phyloP scores from a whole-genome alignment of 106 monocot genomes.

The Hemerocallis citrina region DNA sequence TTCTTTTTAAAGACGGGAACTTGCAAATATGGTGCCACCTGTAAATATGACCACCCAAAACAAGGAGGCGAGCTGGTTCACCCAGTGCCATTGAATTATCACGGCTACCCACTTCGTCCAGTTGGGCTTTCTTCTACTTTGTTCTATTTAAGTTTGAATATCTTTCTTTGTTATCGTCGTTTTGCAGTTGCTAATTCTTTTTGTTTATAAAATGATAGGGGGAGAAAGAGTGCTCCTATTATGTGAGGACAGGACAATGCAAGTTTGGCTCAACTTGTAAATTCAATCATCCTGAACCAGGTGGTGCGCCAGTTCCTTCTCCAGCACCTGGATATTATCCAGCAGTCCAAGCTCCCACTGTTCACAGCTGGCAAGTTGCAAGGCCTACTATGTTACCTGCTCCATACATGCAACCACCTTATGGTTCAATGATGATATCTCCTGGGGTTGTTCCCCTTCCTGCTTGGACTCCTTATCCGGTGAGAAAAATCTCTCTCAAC shows the following conservation, averaged over 20 bases:
- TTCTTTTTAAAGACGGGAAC: conserved; percentile 80
- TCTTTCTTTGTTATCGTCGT: not conserved
- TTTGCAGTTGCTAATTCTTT: conserved; percentile 1
- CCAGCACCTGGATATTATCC: conserved; percentile 55
- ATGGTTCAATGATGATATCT: conserved; percentile 63
- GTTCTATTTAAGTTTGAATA: not conserved
- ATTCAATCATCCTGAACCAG: conserved; percentile 74
- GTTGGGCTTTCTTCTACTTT: conserved; percentile 30
- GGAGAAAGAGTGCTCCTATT: conserved; percentile 80
- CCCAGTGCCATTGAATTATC: conserved; percentile 37
- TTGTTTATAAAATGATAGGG: conserved; percentile 40
- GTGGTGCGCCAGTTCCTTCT: conserved; percentile 27
- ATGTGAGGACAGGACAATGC: conserved; percentile 72
- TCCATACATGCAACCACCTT: conserved; percentile 52
- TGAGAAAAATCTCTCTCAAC: conserved; percentile 15
- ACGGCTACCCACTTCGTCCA: conserved; percentile 68
- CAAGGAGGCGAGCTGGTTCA: conserved; percentile 27
- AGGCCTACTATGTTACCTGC: conserved; percentile 52
- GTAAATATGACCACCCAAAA: conserved; percentile 93
- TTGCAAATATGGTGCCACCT: conserved; percentile 86
- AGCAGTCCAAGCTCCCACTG: conserved; percentile 22
- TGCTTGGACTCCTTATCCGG: conserved; percentile 83
- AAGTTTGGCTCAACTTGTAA: conserved; percentile 91
- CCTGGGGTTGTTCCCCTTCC: conserved; percentile 52
- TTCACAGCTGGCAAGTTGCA: conserved; percentile 49